Evolutionary conservation across 2,329 filamentous ascomycete genomes (phyloP), one percentile per base, ranked within the genome.

Genomic region (Clathrospora elynae): DNA sequence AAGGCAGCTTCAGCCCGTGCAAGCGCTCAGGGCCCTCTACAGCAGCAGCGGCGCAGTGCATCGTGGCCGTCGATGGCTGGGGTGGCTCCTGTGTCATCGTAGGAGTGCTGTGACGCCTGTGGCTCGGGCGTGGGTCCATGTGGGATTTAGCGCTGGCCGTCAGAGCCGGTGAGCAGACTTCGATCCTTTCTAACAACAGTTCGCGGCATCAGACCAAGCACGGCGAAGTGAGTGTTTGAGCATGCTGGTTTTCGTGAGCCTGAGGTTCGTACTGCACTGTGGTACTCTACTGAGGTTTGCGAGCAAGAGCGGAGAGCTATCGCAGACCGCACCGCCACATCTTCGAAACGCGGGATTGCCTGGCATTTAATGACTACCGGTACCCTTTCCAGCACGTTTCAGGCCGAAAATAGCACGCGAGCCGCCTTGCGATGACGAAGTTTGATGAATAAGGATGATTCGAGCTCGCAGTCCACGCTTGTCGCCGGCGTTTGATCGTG

Each of bases 51-150:
- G 26, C 30, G 29, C 31, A 43, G 39, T 35, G 31, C 23, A 35
- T 40, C 12, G 29, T 20, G 20, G 40, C 45, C 30, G 32, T 25
- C 30, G 35, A 40, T 37, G 45, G 35, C 45, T 45, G 26, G 39
- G 39, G 26, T 35, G 33, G 32, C 12, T 33, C 31, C 31, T 25
- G 22, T 20, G 22, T 18, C 20, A 35, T 24, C 16, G 13, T 35
- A 30, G 31, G 24, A 28, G 35, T 32, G 16, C 20, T 32, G 35
- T 39, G 45, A 43, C 40, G 41, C 36, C 14, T 40, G 45, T 49
- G 45, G 45, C 35, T 49, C 35, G 28, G 25, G 32, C 34, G 39
- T 18, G 14, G 29, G 36, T 16, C n/a, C 31, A 9, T 12, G 16
- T 24, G 11, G 22, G 30, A 8, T 41, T 47, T 47, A 47, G 39